Evolutionary conservation across 192 early-diverging fungal genomes (phyloP).

Genomic region (Gigaspora rosea): DNA sequence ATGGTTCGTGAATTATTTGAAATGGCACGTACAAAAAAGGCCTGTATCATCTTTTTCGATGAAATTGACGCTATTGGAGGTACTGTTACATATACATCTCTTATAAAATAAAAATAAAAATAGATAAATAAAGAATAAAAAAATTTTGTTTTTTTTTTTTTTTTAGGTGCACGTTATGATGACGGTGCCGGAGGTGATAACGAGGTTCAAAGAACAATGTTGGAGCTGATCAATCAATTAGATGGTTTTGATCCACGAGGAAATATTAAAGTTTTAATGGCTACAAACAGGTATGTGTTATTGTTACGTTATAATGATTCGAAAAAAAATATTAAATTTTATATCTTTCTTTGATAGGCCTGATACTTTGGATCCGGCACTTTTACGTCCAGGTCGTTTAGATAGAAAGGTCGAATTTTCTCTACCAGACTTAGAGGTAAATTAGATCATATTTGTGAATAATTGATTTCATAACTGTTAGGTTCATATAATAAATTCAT

Average conservation of each 20-base stretch:
- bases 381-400: constrained; percentile 95
- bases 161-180: constrained; percentile 86
- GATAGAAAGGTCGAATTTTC: constrained; percentile 99
- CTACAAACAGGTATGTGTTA: constrained; percentile 76
- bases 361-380: constrained; percentile 97
- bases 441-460: background rate
- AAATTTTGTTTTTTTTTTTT: constrained; percentile 9
- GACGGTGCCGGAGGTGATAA: constrained; percentile 99
- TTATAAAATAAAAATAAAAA: background rate
- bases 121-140: background rate
- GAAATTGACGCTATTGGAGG: constrained; percentile 98
- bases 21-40: constrained; percentile 99
- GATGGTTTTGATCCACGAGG: constrained; percentile 99
- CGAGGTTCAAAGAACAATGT: constrained; percentile 99
- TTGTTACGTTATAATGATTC: constrained; percentile 32
- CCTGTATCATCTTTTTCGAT: constrained; percentile 99
- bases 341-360: constrained; percentile 55
- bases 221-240: constrained; percentile 99
- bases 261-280: constrained; percentile 99
- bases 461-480: background rate
- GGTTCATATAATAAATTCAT: background rate
- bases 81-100: background rate
- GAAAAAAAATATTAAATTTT: constrained; percentile 25
- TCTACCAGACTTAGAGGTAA: constrained; percentile 88
- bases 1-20: constrained; percentile 99